Percentiles rank a stretch among this genome's conserved stretches.
phyloP scores from a whole-genome alignment of 495 filamentous ascomycete genomes.

The Daldinia grandis region DNA sequence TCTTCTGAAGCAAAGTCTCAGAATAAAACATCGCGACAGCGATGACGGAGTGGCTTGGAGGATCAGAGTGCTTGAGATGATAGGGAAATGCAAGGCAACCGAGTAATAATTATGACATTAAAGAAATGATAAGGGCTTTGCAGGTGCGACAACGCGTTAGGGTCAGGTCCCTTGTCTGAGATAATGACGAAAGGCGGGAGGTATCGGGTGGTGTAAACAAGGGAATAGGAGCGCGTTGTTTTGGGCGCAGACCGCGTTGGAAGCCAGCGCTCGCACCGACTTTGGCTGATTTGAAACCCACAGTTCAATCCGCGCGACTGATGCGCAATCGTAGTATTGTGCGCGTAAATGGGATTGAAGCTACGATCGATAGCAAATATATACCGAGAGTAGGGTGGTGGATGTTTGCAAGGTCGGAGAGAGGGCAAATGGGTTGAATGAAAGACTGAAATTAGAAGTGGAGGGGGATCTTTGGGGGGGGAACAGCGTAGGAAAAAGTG shows the following conservation, averaged over 20 bases:
- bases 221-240: conserved; percentile 51
- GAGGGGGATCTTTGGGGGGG: conserved; percentile 31
- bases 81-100: conserved; percentile 16
- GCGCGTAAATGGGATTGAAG: conserved; percentile 17
- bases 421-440: conserved; percentile 39
- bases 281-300: conserved; percentile 1
- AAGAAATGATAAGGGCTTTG: conserved; percentile 36
- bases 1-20: conserved; percentile 93
- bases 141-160: conserved; percentile 41
- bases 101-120: conserved; percentile 42
- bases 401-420: conserved; percentile 30
- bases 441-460: conserved; percentile 40
- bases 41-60: conserved; percentile 50
- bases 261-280: conserved; percentile 26
- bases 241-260: conserved; percentile 43
- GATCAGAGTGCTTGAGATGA: conserved; percentile 30
- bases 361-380: conserved; percentile 28
- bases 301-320: conserved; percentile 32
- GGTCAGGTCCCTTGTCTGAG: conserved; percentile 16
- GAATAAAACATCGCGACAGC: conserved; percentile 91
- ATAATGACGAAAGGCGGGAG: conserved; percentile 36
- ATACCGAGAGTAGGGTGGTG: conserved; percentile 20
- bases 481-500: conserved; percentile 31
- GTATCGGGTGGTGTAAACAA: conserved; percentile 47
- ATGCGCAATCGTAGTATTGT: conserved; percentile 21